phyloP scores from a whole-genome alignment of 176 grass and related monocot species.

The Oryza meridionalis region DNA sequence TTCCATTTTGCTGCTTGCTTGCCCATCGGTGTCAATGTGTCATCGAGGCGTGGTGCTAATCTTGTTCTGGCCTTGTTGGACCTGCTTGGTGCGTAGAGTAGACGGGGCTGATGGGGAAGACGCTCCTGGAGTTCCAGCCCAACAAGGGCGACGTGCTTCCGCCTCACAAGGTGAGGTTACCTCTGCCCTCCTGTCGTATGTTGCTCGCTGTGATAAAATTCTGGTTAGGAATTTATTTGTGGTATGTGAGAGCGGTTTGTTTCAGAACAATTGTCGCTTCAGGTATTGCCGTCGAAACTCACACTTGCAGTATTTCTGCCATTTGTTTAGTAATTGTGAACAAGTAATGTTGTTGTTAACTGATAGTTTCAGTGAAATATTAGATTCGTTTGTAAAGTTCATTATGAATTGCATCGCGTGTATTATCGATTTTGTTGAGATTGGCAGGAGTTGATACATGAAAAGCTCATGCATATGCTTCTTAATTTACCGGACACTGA shows the following conservation, averaged over 20 bases:
- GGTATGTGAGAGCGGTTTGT: neutral
- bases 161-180: constrained; percentile 68
- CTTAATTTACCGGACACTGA: neutral
- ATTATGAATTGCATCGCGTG: neutral
- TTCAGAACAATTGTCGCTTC: neutral
- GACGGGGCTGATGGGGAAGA: constrained; percentile 94
- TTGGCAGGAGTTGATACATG: neutral
- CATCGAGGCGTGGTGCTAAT: neutral
- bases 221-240: neutral
- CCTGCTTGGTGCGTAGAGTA: constrained; percentile 52
- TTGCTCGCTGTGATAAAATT: neutral
- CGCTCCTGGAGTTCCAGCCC: constrained; percentile 87
- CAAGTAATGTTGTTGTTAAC: neutral
- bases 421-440: neutral
- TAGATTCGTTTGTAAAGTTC: neutral
- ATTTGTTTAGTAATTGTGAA: neutral
- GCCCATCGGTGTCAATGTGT: neutral
- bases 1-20: constrained; percentile 10
- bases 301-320: neutral
- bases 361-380: neutral
- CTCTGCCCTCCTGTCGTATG: constrained; percentile 3
- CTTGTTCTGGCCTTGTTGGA: neutral
- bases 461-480: too few relatives aligned
- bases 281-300: neutral
- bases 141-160: constrained; percentile 92